Evolutionary conservation across 192 early-diverging fungal species (phyloP), one percentile per base, ranked within the genome.

Genomic region (Coemansia guatemalensis): DNA sequence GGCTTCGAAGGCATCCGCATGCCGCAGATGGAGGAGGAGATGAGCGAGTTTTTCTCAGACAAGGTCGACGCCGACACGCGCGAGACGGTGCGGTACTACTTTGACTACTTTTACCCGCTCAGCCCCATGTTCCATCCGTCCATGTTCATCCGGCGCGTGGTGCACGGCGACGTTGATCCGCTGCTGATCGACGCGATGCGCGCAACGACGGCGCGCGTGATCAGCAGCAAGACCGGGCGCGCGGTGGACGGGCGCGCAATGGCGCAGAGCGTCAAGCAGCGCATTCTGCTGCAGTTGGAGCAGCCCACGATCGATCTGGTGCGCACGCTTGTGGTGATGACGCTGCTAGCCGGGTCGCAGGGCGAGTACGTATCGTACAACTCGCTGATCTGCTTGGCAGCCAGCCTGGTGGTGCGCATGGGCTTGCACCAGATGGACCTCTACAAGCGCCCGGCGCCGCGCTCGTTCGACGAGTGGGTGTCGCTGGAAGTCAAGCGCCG

Each of bases 51-150:
- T 41, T 74, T 68, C 21, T 65, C 66, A 5, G 78, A 65, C 62
- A 54, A 53, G 32, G 66, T 74, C 18, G 60, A 63, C 23, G 35
- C 35, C 12, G 73, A 71, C 30, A 81, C 78, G 1, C 61, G 78
- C 41, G 78, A 81, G 26, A 66, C 78, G n/a, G 69, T 81, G n/a
- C 56, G 55, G 2, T 74, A 63, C 59, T 81, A 81, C 63, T 81
- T 81, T 60, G 73, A 81, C 69, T 81, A 69, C 52, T 81, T 81
- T 21, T 81, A 81, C 17, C 78, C 78, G 58, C 73, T 81, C 7
- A 65, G 65, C 41, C 78, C 78, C 21, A 81, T 75, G 71, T 81
- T 75, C 60, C 72, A 81, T 24, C 78, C 78, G 63, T 81, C 73
- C 0, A 69, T 81, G 78, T 81, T 81, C 23, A 81, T 81, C 48